phyloP scores from a whole-genome alignment of 306 rosid species.

The Malus sieversii region DNA sequence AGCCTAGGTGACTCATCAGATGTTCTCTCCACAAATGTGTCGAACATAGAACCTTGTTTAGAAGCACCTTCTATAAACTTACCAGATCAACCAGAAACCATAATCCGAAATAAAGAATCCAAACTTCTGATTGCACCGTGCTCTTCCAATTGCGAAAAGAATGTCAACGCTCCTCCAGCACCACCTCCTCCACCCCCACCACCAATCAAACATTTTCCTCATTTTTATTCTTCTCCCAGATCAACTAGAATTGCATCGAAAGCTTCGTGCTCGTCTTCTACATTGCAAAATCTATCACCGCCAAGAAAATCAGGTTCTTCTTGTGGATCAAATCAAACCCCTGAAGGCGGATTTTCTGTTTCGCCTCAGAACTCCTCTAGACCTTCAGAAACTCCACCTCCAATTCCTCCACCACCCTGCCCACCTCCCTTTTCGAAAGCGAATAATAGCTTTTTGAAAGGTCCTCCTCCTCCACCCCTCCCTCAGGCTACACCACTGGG shows the following conservation, averaged over 20 bases:
- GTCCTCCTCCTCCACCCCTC: slow-evolving; percentile 78
- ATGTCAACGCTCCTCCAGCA: slow-evolving; percentile 24
- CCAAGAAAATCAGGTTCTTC: slow-evolving; percentile 40
- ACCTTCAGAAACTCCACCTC: slow-evolving; percentile 29
- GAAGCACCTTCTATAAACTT: too few species aligned
- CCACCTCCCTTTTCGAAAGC: slow-evolving; percentile 60
- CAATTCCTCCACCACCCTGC: slow-evolving; percentile 73
- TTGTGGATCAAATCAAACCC: slow-evolving; percentile 33
- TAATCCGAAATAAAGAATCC: background rate
- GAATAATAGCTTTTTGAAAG: slow-evolving; percentile 24
- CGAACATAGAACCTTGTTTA: background rate
- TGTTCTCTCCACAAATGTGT: slow-evolving; percentile 32
- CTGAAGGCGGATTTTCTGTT: slow-evolving; percentile 26
- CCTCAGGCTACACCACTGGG: slow-evolving; percentile 60
- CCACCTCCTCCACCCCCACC: slow-evolving; percentile 46
- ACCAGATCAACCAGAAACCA: too few species aligned
- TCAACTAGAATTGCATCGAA: slow-evolving; percentile 41
- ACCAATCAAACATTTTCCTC: slow-evolving; percentile 24
- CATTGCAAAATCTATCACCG: slow-evolving; percentile 42
- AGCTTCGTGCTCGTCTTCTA: slow-evolving; percentile 53
- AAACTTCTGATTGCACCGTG: slow-evolving; percentile 18
- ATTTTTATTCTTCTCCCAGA: slow-evolving; percentile 32
- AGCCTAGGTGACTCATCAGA: slow-evolving; percentile 33
- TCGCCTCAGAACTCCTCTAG: slow-evolving; percentile 13
- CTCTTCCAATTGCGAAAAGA: slow-evolving; percentile 17